Percentiles rank a stretch among this genome's conserved stretches.
These are phyloP conservation scores for Collybia nuda DNA, from an alignment of 768 basidiomycete genomes.

Conservation along the genomic window DNA sequence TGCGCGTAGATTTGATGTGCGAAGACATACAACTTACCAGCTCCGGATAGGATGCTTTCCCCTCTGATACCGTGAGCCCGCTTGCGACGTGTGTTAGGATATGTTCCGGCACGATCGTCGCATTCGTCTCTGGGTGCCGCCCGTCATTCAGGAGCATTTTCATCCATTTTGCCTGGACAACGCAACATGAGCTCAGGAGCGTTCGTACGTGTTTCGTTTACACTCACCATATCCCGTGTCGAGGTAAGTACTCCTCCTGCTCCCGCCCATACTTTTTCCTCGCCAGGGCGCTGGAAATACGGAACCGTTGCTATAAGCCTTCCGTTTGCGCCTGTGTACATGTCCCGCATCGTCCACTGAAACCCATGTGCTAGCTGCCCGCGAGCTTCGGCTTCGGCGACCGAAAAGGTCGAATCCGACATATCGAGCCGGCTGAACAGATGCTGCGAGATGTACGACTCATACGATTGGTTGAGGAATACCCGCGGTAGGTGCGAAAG, in stretches of 20 bases:
- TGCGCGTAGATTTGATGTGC: background rate
- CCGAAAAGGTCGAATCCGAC: slow-evolving; percentile 37
- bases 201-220: too few species aligned
- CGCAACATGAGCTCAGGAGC: too few species aligned
- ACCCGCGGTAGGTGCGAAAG: slow-evolving; percentile 36
- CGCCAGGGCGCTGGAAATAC: slow-evolving; percentile 37
- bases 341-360: slow-evolving; percentile 31
- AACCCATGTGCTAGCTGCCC: slow-evolving; percentile 36
- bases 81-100: slow-evolving; percentile 35
- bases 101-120: slow-evolving; percentile 32
- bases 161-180: slow-evolving; percentile 26
- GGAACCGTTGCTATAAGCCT: slow-evolving; percentile 33
- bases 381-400: slow-evolving; percentile 31
- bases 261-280: slow-evolving; percentile 39
- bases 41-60: slow-evolving; percentile 35
- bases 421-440: slow-evolving; percentile 38
- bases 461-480: slow-evolving; percentile 38
- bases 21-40: slow-evolving; percentile 18
- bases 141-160: slow-evolving; percentile 40
- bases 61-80: slow-evolving; percentile 31
- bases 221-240: slow-evolving; percentile 37
- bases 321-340: slow-evolving; percentile 26
- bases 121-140: slow-evolving; percentile 34
- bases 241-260: slow-evolving; percentile 40
- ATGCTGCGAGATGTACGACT: slow-evolving; percentile 36